Conservation (phyloP, 2,329 filamentous ascomycete genomes). For the Diaporthe destruens region DNA sequence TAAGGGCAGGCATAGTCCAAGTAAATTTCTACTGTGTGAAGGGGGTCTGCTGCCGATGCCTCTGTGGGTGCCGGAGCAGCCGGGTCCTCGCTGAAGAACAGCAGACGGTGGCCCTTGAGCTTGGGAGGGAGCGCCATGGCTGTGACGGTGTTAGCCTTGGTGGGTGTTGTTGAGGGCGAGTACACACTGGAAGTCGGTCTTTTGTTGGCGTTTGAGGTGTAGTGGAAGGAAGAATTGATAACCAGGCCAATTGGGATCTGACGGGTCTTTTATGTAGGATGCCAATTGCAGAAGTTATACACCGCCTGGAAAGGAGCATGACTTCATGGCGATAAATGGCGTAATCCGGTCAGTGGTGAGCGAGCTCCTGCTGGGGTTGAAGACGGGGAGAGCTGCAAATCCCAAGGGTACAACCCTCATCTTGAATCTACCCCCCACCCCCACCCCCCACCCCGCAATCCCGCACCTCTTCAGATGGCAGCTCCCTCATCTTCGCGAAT, state of each 20-base stretch:
- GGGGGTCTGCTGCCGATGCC: slow-evolving; percentile 54
- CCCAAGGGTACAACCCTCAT: neutral
- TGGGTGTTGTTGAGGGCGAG: neutral
- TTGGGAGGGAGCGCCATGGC: slow-evolving; percentile 82
- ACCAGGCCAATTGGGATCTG: slow-evolving; percentile 9
- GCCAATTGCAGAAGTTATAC: neutral
- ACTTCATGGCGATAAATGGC: slow-evolving; percentile 21
- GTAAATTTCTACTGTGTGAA: slow-evolving; percentile 75
- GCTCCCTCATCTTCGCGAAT: neutral
- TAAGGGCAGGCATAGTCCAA: slow-evolving; percentile 92
- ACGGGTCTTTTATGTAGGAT: neutral
- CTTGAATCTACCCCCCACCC: no score
- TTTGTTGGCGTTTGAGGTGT: neutral
- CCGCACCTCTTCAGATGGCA: slow-evolving; percentile 14
- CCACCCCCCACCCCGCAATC: no score
- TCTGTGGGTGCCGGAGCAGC: slow-evolving; percentile 50
- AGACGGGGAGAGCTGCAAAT: neutral
- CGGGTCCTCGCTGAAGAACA: slow-evolving; percentile 56
- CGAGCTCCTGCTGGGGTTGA: slow-evolving; percentile 27
- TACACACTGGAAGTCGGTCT: slow-evolving; percentile 32
- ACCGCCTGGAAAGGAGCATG: slow-evolving; percentile 21
- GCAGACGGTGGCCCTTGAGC: slow-evolving; percentile 79
- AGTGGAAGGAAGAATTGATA: neutral
- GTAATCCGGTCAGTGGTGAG: slow-evolving; percentile 25
- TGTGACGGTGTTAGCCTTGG: slow-evolving; percentile 11